Percentiles rank a stretch among this genome's conserved stretches.
These are phyloP conservation scores for Geum urbanum DNA, from an alignment of 306 rosid species.

Conservation along the genomic window DNA sequence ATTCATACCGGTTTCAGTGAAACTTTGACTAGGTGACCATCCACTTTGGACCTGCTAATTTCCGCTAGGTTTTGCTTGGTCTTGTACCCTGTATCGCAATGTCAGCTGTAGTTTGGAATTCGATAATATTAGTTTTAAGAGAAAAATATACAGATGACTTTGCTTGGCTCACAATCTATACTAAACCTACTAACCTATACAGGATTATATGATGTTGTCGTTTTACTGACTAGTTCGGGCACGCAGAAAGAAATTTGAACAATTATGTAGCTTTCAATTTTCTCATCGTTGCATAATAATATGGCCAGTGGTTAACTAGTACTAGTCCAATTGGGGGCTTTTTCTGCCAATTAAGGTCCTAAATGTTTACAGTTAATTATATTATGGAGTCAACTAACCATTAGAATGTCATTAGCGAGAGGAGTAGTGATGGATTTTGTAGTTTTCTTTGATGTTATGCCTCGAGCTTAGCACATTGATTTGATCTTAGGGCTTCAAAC, in stretches of 20 bases:
- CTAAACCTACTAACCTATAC: background rate
- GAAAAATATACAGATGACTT: conserved; percentile 14
- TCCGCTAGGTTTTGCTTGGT: conserved; percentile 27
- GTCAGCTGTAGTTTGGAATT: conserved; percentile 24
- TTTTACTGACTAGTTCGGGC: conserved; percentile 4
- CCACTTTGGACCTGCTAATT: conserved; percentile 12
- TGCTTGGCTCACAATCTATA: conserved; percentile 2
- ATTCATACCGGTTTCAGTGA: conserved; percentile 46
- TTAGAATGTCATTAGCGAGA: too few relatives aligned
- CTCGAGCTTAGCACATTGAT: too few relatives aligned
- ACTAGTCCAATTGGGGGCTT: background rate
- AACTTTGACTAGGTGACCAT: conserved; percentile 27
- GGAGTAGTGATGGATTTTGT: too few relatives aligned
- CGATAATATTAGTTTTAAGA: conserved; percentile 18
- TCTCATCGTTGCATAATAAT: background rate
- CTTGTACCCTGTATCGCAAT: conserved; percentile 25
- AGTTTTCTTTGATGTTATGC: too few relatives aligned
- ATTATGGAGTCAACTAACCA: too few relatives aligned
- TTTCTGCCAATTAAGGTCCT: too few relatives aligned
- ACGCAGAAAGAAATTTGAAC: background rate
- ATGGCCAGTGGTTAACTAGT: background rate
- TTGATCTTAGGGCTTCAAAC: too few relatives aligned
- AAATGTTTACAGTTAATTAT: too few relatives aligned
- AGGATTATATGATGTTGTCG: conserved; percentile 7
- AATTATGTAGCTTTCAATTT: background rate